A percentile compares a stretch with the other conserved stretches of the same genome.
Evolutionary conservation across 108 stramenopile genomes (phyloP).

Genomic region (Fistulifera solaris): DNA sequence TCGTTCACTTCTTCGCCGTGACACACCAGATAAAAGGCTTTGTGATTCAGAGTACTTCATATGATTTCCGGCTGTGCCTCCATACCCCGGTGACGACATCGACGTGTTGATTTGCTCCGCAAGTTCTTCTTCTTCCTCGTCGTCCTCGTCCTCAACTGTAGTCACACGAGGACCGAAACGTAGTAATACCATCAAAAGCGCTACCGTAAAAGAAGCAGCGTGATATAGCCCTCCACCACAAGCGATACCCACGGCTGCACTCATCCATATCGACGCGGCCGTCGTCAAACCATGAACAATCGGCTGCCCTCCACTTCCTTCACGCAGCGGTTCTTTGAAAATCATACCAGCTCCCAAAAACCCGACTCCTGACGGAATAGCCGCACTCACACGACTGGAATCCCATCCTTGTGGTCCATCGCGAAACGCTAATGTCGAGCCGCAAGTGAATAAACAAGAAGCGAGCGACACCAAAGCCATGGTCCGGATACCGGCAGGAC

Average conservation of each 20-base stretch:
- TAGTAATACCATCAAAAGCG: conserved; percentile 71
- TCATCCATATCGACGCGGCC: conserved; percentile 80
- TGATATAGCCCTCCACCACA: conserved; percentile 65
- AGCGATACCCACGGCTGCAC: conserved; percentile 83
- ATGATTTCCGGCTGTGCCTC: too few relatives aligned
- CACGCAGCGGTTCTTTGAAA: conserved; percentile 56
- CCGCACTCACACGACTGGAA: conserved; percentile 62
- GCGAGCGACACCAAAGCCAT: conserved; percentile 85
- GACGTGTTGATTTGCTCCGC: too few relatives aligned
- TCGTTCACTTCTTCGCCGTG: too few relatives aligned
- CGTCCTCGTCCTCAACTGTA: conserved; percentile 22
- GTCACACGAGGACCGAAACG: conserved; percentile 62
- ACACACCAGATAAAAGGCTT: too few relatives aligned
- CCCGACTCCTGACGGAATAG: conserved; percentile 82
- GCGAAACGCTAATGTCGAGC: conserved; percentile 70
- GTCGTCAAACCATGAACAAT: conserved; percentile 77
- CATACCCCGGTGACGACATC: too few relatives aligned
- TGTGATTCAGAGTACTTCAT: too few relatives aligned
- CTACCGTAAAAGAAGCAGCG: conserved; percentile 37
- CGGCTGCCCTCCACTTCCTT: conserved; percentile 16
- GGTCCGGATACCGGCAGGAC: conserved; percentile 88
- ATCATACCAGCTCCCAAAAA: conserved; percentile 81
- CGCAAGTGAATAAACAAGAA: conserved; percentile 80
- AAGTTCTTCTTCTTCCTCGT: conserved; percentile 6
- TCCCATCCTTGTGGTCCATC: conserved; percentile 82